Base-by-base conservation (phyloP, 345 rosid species). In the Salix dunnii region DNA sequence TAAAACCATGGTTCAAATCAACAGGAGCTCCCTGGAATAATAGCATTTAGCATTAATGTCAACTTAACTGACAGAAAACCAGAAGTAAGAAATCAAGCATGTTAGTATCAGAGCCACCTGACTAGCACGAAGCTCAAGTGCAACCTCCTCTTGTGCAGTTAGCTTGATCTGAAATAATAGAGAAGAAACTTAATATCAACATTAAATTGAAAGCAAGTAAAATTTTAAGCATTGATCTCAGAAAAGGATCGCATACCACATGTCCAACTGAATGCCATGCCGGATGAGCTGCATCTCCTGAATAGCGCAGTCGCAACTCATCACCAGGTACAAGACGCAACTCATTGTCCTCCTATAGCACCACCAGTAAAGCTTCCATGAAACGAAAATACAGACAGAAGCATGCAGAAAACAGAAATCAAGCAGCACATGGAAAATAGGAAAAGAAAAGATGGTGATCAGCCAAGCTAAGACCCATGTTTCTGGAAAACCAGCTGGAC, bases 241-340 rank as follows among this genome's bases (percentile, higher is more conserved):
- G 18, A 16, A 66, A 31, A 74, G 66, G 79, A 75, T 11, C 71
- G 33, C 84, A 82, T 90, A 96, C 99, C 97, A 96, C 98, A 84
- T 94, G 99, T 79, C 97, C 99, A 84, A 96, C 99, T 72, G 98
- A 91, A 67, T 94, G 98, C 99, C 99, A 96, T 7, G 97, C 92
- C 68, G 98, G 98, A 88, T 96, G 99, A 53, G 90, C 90, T 64
- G 97, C 97, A 90, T 94, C 98, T 78, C 99, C 99, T 5, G 98
- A 92, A 78, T 96, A 96, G 70, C 97, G 95, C 77, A 96, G 79
- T 60, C 98, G 90, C 81, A 96, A 79, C 87, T 96, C 99, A 87
- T 96, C 97, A 76, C 99, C 98, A 18, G 98, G 98, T 43, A 96
- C 99, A 40, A 96, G 88, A 43, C 99, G 91, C 82, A 96, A 79